phyloP scores from a whole-genome alignment of 139 green algal genomes.

The Chlorella sp. region DNA sequence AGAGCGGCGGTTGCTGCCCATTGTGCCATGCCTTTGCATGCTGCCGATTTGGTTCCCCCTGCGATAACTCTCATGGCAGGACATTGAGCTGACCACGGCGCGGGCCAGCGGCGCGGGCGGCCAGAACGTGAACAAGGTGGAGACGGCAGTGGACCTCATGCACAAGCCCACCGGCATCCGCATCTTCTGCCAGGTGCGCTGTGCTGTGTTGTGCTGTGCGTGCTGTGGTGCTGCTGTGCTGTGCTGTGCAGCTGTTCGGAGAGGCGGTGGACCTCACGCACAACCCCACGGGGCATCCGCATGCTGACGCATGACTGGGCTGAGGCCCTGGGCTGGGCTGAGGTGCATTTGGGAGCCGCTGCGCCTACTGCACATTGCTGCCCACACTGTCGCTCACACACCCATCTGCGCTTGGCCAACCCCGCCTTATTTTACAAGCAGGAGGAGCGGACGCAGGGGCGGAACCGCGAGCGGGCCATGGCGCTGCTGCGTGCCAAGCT shows the following conservation, averaged over 20 bases:
- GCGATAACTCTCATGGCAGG: slow-evolving; percentile 16
- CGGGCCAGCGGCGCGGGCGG: slow-evolving; percentile 80
- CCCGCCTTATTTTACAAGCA: slow-evolving; percentile 63
- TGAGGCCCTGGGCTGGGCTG: too few species aligned
- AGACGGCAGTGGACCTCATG: slow-evolving; percentile 97
- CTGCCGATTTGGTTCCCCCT: neutral
- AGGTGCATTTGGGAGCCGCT: neutral
- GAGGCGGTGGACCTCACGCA: neutral
- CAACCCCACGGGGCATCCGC: too few species aligned
- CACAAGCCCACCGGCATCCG: slow-evolving; percentile 96
- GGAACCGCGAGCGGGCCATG: slow-evolving; percentile 94
- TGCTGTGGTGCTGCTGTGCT: neutral
- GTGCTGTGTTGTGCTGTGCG: neutral
- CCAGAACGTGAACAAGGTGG: slow-evolving; percentile 96
- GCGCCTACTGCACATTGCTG: neutral
- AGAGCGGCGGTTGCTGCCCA: slow-evolving; percentile 27
- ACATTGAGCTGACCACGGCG: slow-evolving; percentile 84
- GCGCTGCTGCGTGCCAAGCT: slow-evolving; percentile 87
- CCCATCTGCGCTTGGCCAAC: too few species aligned
- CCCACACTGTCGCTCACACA: too few species aligned
- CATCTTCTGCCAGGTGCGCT: slow-evolving; percentile 78
- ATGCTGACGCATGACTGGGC: too few species aligned
- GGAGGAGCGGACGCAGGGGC: slow-evolving; percentile 92
- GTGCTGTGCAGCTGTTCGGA: neutral
- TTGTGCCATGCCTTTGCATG: neutral